Evolutionary conservation across 225 moss, liverwort and hornwort species (phyloP), one percentile per base, ranked within the genome.

Genomic region (Polytrichum commune): DNA sequence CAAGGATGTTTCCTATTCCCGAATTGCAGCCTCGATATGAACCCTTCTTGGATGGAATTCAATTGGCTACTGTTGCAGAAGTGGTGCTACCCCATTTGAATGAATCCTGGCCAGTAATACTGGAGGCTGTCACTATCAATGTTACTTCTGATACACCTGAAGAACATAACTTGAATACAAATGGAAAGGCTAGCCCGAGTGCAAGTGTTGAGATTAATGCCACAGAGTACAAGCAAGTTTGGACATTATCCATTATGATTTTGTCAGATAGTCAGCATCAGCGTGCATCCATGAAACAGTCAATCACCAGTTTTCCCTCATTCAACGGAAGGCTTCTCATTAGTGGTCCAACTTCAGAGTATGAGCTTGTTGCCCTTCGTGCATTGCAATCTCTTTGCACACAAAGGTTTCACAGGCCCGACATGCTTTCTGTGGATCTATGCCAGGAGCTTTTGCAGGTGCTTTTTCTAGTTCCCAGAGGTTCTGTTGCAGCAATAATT

Each of bases 371-470:
- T 83, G 89, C 86, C 64, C 83, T 99, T 27, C 80, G 69, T 23
- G 83, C 92, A 64, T 62, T 99, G 53, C 84, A 84, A 76, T 89
- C 89, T 75, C 90, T 99, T 65, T 95, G 91, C 78, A 80, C 89
- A 18, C 77, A 64, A 69, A 89, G 86, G 64, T 99, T 99, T 71
- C 95, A 99, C 77, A 82, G 76, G 72, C 83, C 86, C 60, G 87
- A 88, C 55, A 99, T 95, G 98, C 84, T 99, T 66, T 99, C 98
- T 66, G 75, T 86, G 27, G 86, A 89, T 69, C 89, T 93, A 64
- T 93, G 95, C 80, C 82, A 87, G 61, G 98, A 99, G 84, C 90
- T 99, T 79, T 71, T 99, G 82, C 87, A 91, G 78, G 91, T 91
- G 67, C 46, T 46, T 46, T 46, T 46, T 46, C 3, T 46, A 13